Evolutionary conservation across 495 filamentous ascomycete genomes (phyloP).

Genomic region (Cercophora scortea): DNA sequence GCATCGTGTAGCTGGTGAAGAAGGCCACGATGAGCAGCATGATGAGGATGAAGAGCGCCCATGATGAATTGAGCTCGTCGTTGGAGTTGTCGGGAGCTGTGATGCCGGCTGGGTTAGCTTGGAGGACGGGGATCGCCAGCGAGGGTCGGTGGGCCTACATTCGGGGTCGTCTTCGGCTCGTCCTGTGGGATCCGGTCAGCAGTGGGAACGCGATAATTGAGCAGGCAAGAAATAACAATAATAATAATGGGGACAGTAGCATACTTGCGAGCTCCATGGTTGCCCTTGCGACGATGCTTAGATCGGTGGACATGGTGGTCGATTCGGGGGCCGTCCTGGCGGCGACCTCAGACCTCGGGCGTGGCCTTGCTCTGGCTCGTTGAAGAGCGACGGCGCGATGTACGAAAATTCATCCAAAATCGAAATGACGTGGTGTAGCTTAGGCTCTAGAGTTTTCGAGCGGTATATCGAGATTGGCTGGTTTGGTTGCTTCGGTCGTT

Average conservation of each 20-base stretch:
- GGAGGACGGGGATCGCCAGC: neutral
- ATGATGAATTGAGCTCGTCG: slow-evolving; percentile 90
- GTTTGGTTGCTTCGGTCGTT: too few relatives aligned
- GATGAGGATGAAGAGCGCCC: slow-evolving; percentile 94
- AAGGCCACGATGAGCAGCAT: slow-evolving; percentile 86
- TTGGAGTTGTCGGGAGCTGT: slow-evolving; percentile 45
- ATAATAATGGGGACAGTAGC: neutral
- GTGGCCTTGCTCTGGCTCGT: neutral
- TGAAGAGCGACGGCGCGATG: neutral
- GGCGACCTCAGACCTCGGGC: too few relatives aligned
- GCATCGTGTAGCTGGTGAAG: slow-evolving; percentile 93
- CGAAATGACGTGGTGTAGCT: too few relatives aligned
- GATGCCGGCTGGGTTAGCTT: slow-evolving; percentile 11
- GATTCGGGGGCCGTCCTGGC: neutral
- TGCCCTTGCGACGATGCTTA: slow-evolving; percentile 26
- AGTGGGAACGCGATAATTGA: neutral
- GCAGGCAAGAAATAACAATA: neutral
- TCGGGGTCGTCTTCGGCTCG: slow-evolving; percentile 46
- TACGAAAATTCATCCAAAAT: slow-evolving; percentile 5
- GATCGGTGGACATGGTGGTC: slow-evolving; percentile 2
- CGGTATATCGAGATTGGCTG: too few relatives aligned
- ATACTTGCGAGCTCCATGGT: slow-evolving; percentile 34
- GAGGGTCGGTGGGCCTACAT: slow-evolving; percentile 21
- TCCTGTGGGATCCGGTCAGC: slow-evolving; percentile 27
- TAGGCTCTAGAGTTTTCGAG: neutral